Evolutionary conservation across 106 monocot genomes (phyloP).

Genomic region (Triglochin maritima): DNA sequence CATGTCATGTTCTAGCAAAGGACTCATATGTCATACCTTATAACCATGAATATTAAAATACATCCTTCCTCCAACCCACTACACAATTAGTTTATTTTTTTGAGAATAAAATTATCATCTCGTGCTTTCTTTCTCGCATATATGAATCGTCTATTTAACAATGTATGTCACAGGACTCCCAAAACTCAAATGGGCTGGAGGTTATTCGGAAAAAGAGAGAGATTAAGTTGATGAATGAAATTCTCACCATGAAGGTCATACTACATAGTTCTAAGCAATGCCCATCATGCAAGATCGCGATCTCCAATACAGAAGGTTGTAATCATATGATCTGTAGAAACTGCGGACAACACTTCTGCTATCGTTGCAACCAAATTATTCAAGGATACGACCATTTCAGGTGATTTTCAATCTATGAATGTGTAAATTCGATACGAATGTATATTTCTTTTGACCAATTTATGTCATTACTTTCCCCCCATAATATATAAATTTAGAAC

Average conservation of each 20-base stretch:
- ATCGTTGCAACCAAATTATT: constrained; percentile 59
- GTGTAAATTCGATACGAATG: no score
- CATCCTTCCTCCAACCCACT: no score
- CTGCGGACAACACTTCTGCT: constrained; percentile 75
- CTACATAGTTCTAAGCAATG: constrained; percentile 68
- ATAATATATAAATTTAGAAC: no score
- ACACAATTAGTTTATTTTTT: no score
- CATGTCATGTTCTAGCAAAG: no score
- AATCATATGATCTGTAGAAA: constrained; percentile 77
- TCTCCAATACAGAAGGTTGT: constrained; percentile 71
- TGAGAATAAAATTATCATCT: no score
- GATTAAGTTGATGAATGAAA: constrained; percentile 53
- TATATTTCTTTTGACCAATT: no score
- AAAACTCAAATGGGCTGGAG: constrained; percentile 27
- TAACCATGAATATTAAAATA: no score
- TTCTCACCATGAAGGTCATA: constrained; percentile 52
- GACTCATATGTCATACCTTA: no score
- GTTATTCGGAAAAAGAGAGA: constrained; percentile 34
- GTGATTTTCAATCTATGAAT: constrained; percentile 18
- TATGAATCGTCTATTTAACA: not conserved
- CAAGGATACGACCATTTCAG: constrained; percentile 86
- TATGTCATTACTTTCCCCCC: no score
- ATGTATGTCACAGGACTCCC: constrained; percentile 29
- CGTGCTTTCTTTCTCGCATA: no score
- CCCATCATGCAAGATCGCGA: constrained; percentile 78